Base-by-base conservation (phyloP, 2,329 filamentous ascomycete genomes). In the Clonostachys chloroleuca region DNA sequence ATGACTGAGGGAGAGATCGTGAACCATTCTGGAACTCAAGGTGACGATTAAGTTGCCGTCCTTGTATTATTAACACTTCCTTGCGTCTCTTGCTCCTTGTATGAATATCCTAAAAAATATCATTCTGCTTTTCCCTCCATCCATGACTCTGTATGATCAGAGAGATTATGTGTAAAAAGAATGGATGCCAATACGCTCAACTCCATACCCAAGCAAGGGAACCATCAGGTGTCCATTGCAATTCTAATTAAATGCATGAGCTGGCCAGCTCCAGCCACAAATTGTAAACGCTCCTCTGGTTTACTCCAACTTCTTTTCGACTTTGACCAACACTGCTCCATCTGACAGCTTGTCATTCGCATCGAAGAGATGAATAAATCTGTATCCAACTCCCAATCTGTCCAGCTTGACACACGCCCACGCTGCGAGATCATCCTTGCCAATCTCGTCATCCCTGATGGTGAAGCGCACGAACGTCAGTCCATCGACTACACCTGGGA, bases 351-450 rank as follows among this genome's bases (percentile, higher is more conserved):
- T 70, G 1, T 89, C 89, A 51, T 83, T 77, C 24, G 75, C 72
- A 60, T 95, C 84, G 52, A 87, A 74, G 49, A 97, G 69, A 56
- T 85, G 86, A 47, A 97, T 73, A 54, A 96, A 83, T 12, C 91
- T 77, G 55, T 88, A 87, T 1, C 94, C 92, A 34, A 78, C 70
- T 50, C 82, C 81, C 49, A 96, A 65, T 8, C 91, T 79, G 66
- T 96, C 91, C 18, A 97, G 78, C 37, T 91, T 79, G 56, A 95
- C 84, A 59, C 91, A 96, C 2, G 88, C 84, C 94, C 94, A 97
- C 4, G 87, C 90, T 12, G 90, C 86, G 48, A 96, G 66, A 49
- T 86, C 80, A 59, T 97, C 91, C 52, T 79, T 78, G 5, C 85
- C 83, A 54, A 92, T 80, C 64, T 92, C 87, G 55, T 95, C 87